Conservation (phyloP, 345 rosid genomes). For the Bruguiera sexangula region DNA sequence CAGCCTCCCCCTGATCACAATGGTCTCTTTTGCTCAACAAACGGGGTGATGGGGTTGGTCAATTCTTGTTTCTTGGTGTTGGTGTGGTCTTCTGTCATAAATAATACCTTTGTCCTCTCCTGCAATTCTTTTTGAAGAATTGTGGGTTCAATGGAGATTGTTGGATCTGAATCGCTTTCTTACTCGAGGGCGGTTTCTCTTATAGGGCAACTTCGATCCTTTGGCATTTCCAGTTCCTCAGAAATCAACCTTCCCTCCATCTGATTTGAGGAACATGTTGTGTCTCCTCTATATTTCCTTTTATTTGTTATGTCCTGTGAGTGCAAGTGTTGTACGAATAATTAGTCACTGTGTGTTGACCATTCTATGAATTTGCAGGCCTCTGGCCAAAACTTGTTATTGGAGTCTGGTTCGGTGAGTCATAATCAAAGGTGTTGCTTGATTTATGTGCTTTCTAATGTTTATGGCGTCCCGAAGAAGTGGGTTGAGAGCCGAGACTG, state of each 20-base stretch:
- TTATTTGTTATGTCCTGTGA: not conserved
- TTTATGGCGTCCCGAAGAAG: no score
- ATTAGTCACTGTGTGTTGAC: not conserved
- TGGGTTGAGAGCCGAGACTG: no score
- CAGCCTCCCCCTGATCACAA: constrained; percentile 16
- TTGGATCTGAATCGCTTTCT: constrained; percentile 18
- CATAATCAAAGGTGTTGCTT: not conserved
- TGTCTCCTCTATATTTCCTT: not conserved
- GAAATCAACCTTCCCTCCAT: not conserved
- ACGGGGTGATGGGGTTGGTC: not conserved
- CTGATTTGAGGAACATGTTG: constrained; percentile 14
- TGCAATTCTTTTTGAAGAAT: not conserved
- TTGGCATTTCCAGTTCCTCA: constrained; percentile 44
- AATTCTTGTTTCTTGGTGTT: not conserved
- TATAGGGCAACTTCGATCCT: constrained; percentile 61
- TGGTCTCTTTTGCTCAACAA: not conserved
- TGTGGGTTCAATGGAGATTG: not conserved
- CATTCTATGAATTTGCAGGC: not conserved
- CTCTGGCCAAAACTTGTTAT: not conserved
- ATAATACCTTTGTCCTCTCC: not conserved
- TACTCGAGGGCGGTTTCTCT: constrained; percentile 11
- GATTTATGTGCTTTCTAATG: not conserved
- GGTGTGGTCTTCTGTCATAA: not conserved
- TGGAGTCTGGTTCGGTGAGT: not conserved
- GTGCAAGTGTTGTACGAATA: not conserved